Base-by-base conservation (phyloP, 495 filamentous ascomycete genomes). In the Elasticomyces elasticus region DNA sequence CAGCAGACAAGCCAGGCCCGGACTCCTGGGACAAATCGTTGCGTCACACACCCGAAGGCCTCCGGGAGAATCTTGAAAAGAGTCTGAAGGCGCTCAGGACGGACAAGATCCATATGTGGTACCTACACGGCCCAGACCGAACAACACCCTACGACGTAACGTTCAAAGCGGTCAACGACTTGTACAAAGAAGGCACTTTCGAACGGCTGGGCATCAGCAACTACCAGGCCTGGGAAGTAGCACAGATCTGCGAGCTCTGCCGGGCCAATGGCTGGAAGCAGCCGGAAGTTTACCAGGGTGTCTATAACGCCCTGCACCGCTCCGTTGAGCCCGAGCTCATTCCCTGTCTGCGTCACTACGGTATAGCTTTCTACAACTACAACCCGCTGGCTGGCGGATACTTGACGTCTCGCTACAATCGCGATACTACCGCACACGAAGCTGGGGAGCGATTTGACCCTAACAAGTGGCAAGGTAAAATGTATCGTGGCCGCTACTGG, bases 251-350 rank as follows among this genome's bases (percentile, higher is more conserved):
- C 47, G 70, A 79, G 62, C 63, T 78, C 0, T 78, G 74, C 49
- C 50, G 51, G 4, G 47, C 56, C 17, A 66, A 79, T 31, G 73
- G 72, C 30, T 86, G 77, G 75, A 73, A 80, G 50, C 76, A 76
- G 30, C 56, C 56, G n/a, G 74, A 72, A 12, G 80, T 81, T n/a
- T 84, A 79, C 63, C 79, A 84, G 56, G 80, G 76, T 23, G 73
- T 82, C 56, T 85, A 85, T 63, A 80, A 85, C 66, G 76, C 79
- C 9, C 74, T 84, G 10, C 79, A 75, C 30, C 74, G 78, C 20
- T 56, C 62, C 17, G 68, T 76, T 11, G 77, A 80, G 58, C 63
- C 64, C 5, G 73, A 76, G 52, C 66, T 80, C 25, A 64, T 81
- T 27, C 76, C 76, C 13, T 77, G 73, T 54, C 62, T 79, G 19